A percentile compares a stretch with the other conserved stretches of the same genome.
Conservation (phyloP, 1,284 basidiomycete species). For the Xanthoconium separans region DNA sequence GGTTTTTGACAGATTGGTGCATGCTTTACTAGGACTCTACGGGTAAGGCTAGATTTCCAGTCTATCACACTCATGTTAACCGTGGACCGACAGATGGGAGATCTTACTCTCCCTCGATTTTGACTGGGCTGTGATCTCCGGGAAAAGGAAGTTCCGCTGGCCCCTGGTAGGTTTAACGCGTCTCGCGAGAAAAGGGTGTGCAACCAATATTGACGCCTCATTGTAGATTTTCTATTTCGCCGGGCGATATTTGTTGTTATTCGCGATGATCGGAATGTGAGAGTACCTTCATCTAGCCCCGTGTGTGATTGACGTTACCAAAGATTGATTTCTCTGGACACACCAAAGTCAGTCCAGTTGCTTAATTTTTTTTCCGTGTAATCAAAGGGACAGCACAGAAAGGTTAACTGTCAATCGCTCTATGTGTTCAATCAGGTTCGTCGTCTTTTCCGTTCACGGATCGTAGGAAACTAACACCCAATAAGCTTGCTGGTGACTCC, state of each 20-base stretch:
- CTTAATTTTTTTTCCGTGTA: background rate
- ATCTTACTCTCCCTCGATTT: slow-evolving; percentile 31
- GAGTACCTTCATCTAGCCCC: background rate
- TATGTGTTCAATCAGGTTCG: slow-evolving; percentile 36
- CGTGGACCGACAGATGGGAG: slow-evolving; percentile 26
- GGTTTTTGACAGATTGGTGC: slow-evolving; percentile 28
- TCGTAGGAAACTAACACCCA: background rate
- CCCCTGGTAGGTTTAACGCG: slow-evolving; percentile 25
- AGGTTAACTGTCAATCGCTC: slow-evolving; percentile 28
- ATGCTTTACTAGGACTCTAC: slow-evolving; percentile 30
- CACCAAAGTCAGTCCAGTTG: slow-evolving; percentile 19
- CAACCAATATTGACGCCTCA: background rate
- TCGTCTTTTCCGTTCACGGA: background rate
- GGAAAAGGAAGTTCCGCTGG: slow-evolving; percentile 34
- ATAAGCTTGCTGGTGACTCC: slow-evolving; percentile 34
- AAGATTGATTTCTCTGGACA: slow-evolving; percentile 32
- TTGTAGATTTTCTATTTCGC: slow-evolving; percentile 31
- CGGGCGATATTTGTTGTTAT: slow-evolving; percentile 32
- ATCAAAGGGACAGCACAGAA: slow-evolving; percentile 9
- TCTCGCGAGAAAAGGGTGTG: background rate
- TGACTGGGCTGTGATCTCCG: slow-evolving; percentile 31
- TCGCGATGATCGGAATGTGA: slow-evolving; percentile 35
- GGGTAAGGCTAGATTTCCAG: slow-evolving; percentile 16
- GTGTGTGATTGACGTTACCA: slow-evolving; percentile 10
- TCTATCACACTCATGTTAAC: slow-evolving; percentile 2